Base-by-base conservation (phyloP, 352 stramenopile genomes). In the Phytopythium litorale region DNA sequence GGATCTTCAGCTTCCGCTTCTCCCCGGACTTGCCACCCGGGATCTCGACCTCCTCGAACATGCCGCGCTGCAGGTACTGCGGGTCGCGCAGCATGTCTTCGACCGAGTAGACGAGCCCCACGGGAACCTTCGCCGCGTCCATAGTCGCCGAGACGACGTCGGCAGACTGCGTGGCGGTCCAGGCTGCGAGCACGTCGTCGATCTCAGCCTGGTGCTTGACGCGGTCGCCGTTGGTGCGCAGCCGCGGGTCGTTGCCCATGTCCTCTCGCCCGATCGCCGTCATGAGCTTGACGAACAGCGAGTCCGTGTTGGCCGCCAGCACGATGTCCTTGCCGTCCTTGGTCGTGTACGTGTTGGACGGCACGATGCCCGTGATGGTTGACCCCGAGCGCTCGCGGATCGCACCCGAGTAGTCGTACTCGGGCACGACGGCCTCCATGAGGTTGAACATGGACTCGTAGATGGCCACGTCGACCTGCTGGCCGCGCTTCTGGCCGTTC, bases 401-500 rank as follows among this genome's bases (percentile, higher is more conserved):
- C 13, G 81, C 71, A 7, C 86, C 84, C 1, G 84, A 79, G 68
- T 92, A 93, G 64, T 91, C 84, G 67, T 91, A 94, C 60, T 96
- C 87, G 30, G 82, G 81, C 51, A 96, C 71, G 11, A 94, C 82
- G 7, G 84, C 84, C 62, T 96, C 87, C 67, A 96, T 86, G 56
- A 96, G 67, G 38, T 93, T 91, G 64, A 84, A 96, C 79, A 96
- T 93, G 37, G 78, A 84, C 63, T 96, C 87, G 63, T 94, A 95
- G 68, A 96, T 96, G 35, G 86, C 84, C 12, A 94, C 78, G 56
- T 96, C 87, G 30, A 96, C 79, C 33, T 93, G 78, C 65, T 96
- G 87, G 4, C 84, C 85, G 2, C 73, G 63, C n/a, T 58, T 63
- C n/a, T 55, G 54, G 1, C 40, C 35, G 15, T 30, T 49, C 13